phyloP scores from a whole-genome alignment of 2,329 filamentous ascomycete species.

The Macroventuria anomochaeta region DNA sequence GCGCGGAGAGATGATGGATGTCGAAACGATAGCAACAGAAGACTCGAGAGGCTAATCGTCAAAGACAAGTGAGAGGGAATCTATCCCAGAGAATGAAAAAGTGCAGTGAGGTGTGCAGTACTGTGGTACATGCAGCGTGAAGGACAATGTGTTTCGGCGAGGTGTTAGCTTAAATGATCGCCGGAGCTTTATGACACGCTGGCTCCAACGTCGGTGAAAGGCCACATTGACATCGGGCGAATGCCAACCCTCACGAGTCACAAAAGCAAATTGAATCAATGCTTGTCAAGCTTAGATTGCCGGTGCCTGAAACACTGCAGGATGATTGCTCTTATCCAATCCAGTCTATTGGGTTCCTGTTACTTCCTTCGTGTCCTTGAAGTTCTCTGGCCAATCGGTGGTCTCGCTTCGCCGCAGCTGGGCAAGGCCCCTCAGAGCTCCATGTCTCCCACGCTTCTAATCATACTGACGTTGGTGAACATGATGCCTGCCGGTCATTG shows the following conservation, averaged over 20 bases:
- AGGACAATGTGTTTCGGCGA: slow-evolving; percentile 27
- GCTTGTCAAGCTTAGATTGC: slow-evolving; percentile 16
- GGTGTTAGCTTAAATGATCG: slow-evolving; percentile 31
- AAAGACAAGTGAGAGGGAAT: slow-evolving; percentile 35
- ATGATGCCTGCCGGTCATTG: neutral
- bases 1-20: slow-evolving; percentile 24
- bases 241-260: slow-evolving; percentile 23
- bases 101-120: slow-evolving; percentile 18
- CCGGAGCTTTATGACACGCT: slow-evolving; percentile 35
- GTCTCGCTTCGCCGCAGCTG: slow-evolving; percentile 22
- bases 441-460: neutral
- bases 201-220: slow-evolving; percentile 39
- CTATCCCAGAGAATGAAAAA: slow-evolving; percentile 29
- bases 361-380: slow-evolving; percentile 8
- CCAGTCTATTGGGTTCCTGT: slow-evolving; percentile 1
- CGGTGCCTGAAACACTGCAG: slow-evolving; percentile 21
- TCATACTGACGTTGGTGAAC: neutral
- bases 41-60: slow-evolving; percentile 4
- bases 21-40: slow-evolving; percentile 7
- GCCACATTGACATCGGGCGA: slow-evolving; percentile 39
- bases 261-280: slow-evolving; percentile 21
- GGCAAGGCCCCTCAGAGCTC: neutral
- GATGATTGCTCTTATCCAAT: neutral
- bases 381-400: slow-evolving; percentile 28
- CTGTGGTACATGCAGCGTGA: slow-evolving; percentile 27